phyloP scores from a whole-genome alignment of 108 stramenopile species.

The Nitzschia sp. region DNA sequence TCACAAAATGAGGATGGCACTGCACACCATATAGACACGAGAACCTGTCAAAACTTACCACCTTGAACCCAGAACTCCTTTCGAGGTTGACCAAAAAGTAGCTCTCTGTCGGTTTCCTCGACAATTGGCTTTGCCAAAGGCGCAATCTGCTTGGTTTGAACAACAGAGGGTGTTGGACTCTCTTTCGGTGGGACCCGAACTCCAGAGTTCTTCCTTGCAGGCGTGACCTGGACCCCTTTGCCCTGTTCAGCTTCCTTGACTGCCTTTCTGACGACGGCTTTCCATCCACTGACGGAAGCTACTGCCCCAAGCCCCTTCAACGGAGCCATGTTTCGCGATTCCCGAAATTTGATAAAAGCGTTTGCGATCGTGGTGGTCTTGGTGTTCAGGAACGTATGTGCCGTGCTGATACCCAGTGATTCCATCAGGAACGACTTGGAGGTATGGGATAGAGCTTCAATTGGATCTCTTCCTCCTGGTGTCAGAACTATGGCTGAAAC shows the following conservation, averaged over 20 bases:
- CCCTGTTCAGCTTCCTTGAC: slow-evolving; percentile 15
- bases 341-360: slow-evolving; percentile 40
- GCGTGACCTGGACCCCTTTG: neutral
- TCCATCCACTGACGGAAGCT: slow-evolving; percentile 56
- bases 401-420: slow-evolving; percentile 37
- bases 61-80: slow-evolving; percentile 3
- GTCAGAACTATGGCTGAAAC: neutral
- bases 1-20: neutral
- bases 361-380: slow-evolving; percentile 45
- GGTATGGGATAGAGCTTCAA: slow-evolving; percentile 25
- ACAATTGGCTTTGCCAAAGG: neutral
- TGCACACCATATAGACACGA: neutral
- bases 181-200: neutral
- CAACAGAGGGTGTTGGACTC: neutral
- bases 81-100: neutral
- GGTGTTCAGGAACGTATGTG: slow-evolving; percentile 39
- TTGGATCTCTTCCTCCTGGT: slow-evolving; percentile 4
- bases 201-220: neutral
- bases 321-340: slow-evolving; percentile 26
- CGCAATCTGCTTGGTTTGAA: neutral
- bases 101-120: neutral
- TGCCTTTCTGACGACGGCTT: slow-evolving; percentile 41
- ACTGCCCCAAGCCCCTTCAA: slow-evolving; percentile 57
- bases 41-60: slow-evolving; percentile 2
- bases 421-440: slow-evolving; percentile 13